phyloP scores from a whole-genome alignment of 176 grass and related monocot species.

The Tuctoria greenei region DNA sequence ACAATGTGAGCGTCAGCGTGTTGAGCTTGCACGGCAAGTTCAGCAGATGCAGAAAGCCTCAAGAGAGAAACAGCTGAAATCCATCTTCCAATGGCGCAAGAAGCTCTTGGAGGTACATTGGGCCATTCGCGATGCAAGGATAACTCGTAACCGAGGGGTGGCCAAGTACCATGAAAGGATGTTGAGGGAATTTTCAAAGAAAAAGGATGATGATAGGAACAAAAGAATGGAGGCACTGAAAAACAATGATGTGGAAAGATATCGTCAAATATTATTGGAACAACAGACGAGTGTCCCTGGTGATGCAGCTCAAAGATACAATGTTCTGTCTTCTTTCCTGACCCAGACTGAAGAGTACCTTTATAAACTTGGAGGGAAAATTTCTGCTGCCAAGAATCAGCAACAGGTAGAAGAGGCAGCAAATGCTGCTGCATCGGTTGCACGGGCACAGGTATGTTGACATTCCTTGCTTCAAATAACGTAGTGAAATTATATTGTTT shows the following conservation, averaged over 20 bases:
- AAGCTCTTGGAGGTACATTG: conserved; percentile 96
- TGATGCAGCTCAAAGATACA: conserved; percentile 89
- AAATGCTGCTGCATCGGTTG: conserved; percentile 70
- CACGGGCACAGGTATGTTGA: conserved; percentile 74
- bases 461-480: conserved; percentile 3
- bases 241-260: conserved; percentile 99
- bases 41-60: conserved; percentile 78
- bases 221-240: conserved; percentile 99
- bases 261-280: conserved; percentile 90
- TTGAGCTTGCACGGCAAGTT: conserved; percentile 79
- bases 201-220: conserved; percentile 87
- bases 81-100: conserved; percentile 90
- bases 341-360: conserved; percentile 97
- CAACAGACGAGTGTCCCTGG: conserved; percentile 91
- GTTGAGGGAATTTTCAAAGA: conserved; percentile 95
- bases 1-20: conserved; percentile 86
- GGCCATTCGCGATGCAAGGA: conserved; percentile 95
- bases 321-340: conserved; percentile 96
- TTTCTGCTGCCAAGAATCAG: conserved; percentile 82
- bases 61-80: conserved; percentile 94
- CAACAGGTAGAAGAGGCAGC: conserved; percentile 97
- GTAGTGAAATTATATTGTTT: not conserved
- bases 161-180: conserved; percentile 99
- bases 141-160: conserved; percentile 83
- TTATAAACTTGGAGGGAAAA: conserved; percentile 95